Conservation (phyloP, 257 asterid species). For the Solanum chiquidenum region DNA sequence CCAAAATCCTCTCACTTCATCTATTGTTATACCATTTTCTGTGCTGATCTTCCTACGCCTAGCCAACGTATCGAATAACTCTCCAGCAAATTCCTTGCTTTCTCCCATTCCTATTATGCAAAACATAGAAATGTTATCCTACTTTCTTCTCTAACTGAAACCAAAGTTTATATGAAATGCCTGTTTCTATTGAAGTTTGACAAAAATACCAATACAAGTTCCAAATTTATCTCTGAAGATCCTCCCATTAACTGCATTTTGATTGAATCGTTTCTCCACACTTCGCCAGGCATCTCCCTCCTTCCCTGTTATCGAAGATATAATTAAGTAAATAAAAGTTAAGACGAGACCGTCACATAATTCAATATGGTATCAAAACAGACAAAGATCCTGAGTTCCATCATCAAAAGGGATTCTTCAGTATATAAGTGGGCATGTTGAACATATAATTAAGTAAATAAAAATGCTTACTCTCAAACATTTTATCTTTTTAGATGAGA, state of each 20-base stretch:
- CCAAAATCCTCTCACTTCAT: slow-evolving; percentile 57
- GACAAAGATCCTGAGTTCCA: neutral
- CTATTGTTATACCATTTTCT: slow-evolving; percentile 38
- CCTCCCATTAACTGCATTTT: slow-evolving; percentile 32
- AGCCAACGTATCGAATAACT: slow-evolving; percentile 67
- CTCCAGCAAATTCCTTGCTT: slow-evolving; percentile 77
- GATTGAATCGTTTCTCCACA: slow-evolving; percentile 51
- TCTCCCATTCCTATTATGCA: slow-evolving; percentile 73
- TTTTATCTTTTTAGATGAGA: neutral
- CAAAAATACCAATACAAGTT: slow-evolving; percentile 61
- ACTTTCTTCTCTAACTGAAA: neutral
- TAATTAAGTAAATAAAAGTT: neutral
- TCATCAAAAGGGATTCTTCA: neutral
- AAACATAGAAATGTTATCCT: neutral
- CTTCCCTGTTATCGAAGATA: slow-evolving; percentile 40
- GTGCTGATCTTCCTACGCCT: slow-evolving; percentile 49
- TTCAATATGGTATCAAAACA: neutral
- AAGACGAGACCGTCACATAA: neutral
- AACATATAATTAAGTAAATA: neutral
- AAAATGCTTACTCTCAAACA: too few relatives aligned
- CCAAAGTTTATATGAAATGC: neutral
- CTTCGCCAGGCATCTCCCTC: slow-evolving; percentile 75
- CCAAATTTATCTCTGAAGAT: slow-evolving; percentile 74
- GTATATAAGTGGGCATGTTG: too few relatives aligned
- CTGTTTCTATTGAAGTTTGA: neutral